These are phyloP conservation scores for Musa balbisiana DNA, from an alignment of 202 grass and related monocot species.

Conservation along the genomic window DNA sequence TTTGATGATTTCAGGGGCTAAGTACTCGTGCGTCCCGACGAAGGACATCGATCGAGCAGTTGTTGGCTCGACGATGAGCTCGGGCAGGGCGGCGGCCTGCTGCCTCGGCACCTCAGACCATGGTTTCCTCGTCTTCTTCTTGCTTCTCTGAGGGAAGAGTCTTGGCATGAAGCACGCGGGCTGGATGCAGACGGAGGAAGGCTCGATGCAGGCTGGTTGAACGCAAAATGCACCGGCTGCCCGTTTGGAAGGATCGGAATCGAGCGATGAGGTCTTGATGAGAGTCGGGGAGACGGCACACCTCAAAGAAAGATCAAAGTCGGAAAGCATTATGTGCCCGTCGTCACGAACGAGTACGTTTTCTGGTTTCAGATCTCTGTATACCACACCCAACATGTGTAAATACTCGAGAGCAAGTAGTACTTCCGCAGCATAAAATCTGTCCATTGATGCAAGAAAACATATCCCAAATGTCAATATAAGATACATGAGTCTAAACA, in stretches of 20 bases:
- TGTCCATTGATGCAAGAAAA: neutral
- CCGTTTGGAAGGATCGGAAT: constrained; percentile 49
- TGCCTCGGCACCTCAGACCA: constrained; percentile 42
- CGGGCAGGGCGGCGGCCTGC: constrained; percentile 36
- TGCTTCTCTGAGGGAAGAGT: constrained; percentile 58
- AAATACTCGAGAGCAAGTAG: constrained; percentile 11
- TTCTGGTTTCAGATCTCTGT: constrained; percentile 10
- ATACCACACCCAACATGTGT: constrained; percentile 8
- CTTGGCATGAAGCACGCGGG: constrained; percentile 78
- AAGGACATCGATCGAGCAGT: constrained; percentile 88
- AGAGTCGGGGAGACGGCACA: constrained; percentile 82
- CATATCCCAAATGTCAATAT: no score
- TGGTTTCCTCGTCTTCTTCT: constrained; percentile 61
- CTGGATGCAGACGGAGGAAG: constrained; percentile 31
- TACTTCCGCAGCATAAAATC: constrained; percentile 10
- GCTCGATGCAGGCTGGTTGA: constrained; percentile 55
- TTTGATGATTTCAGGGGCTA: constrained; percentile 92
- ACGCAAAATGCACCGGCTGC: constrained; percentile 65
- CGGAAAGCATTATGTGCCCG: constrained; percentile 4
- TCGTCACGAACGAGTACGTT: constrained; percentile 11
- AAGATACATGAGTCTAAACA: constrained; percentile 53
- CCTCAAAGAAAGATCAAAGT: constrained; percentile 55
- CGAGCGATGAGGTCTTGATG: constrained; percentile 59
- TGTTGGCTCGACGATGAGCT: constrained; percentile 79
- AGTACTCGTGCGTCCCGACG: constrained; percentile 83